Evolutionary conservation across 129 eudicot genomes (phyloP).

Genomic region (Kitagawia praeruptora): DNA sequence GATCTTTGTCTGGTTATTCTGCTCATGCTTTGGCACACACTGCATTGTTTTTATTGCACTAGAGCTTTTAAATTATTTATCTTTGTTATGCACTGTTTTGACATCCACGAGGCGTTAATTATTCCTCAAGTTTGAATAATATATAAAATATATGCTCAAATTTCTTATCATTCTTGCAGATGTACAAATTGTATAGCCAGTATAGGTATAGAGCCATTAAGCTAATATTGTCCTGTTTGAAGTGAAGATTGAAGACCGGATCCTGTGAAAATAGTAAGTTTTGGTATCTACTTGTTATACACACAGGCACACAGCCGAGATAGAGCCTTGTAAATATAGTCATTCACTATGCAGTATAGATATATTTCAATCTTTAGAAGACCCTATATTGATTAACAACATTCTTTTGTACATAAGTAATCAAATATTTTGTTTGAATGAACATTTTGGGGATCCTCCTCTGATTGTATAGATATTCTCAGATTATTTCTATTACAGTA

Average conservation of each 20-base stretch:
- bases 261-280: constrained; percentile 1
- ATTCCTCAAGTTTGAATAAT: not conserved
- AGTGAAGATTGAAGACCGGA: constrained; percentile 7
- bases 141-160: not conserved
- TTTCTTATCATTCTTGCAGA: constrained; percentile 10
- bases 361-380: not conserved
- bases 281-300: not conserved
- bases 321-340: constrained; percentile 14
- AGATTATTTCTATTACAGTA: not conserved
- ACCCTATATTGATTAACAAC: not conserved
- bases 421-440: constrained; percentile 4
- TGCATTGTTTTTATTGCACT: not conserved
- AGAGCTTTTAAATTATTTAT: not conserved
- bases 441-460: not conserved
- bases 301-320: not conserved
- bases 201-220: constrained; percentile 7
- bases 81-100: not conserved
- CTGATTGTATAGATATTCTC: not conserved
- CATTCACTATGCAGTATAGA: not conserved
- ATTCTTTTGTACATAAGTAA: constrained; percentile 9
- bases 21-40: not conserved
- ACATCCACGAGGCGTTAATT: not conserved
- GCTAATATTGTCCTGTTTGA: constrained; percentile 18
- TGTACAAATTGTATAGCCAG: constrained; percentile 21
- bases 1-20: not conserved